Percentiles rank a stretch among this genome's conserved stretches.
phyloP scores from a whole-genome alignment of 192 early-diverging fungal genomes.

The Glomus cerebriforme region DNA sequence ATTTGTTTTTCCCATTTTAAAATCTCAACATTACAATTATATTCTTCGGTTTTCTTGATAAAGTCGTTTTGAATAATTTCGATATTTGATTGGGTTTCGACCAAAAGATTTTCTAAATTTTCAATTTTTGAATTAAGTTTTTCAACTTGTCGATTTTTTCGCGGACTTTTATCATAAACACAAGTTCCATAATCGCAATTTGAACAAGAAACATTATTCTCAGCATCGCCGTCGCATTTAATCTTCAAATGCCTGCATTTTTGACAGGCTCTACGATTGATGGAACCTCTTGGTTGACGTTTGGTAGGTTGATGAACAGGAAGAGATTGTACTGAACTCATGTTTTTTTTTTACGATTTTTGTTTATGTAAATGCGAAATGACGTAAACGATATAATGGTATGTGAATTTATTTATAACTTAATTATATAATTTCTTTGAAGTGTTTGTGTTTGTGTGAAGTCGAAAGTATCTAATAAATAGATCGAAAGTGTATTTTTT shows the following conservation, averaged over 20 bases:
- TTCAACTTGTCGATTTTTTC: slow-evolving; percentile 25
- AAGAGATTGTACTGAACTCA: too few relatives aligned
- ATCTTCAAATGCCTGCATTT: slow-evolving; percentile 12
- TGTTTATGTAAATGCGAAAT: too few relatives aligned
- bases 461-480: too few relatives aligned
- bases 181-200: slow-evolving; percentile 15
- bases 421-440: too few relatives aligned
- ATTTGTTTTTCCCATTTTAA: slow-evolving; percentile 7
- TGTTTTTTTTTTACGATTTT: too few relatives aligned
- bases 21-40: neutral
- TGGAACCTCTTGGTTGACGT: neutral
- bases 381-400: too few relatives aligned
- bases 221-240: slow-evolving; percentile 9
- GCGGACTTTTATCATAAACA: slow-evolving; percentile 14
- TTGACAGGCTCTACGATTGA: slow-evolving; percentile 7
- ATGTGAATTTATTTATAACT: too few relatives aligned
- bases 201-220: neutral
- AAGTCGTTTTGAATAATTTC: neutral
- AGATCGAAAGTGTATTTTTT: too few relatives aligned
- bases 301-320: neutral
- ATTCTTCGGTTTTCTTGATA: too few relatives aligned
- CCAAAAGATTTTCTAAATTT: neutral
- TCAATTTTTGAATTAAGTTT: neutral
- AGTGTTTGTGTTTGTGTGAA: too few relatives aligned
- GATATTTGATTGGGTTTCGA: neutral